A percentile compares a stretch with the other conserved stretches of the same genome.
Evolutionary conservation across 2,329 filamentous ascomycete genomes (phyloP).

Genomic region (Neofusicoccum parvum): DNA sequence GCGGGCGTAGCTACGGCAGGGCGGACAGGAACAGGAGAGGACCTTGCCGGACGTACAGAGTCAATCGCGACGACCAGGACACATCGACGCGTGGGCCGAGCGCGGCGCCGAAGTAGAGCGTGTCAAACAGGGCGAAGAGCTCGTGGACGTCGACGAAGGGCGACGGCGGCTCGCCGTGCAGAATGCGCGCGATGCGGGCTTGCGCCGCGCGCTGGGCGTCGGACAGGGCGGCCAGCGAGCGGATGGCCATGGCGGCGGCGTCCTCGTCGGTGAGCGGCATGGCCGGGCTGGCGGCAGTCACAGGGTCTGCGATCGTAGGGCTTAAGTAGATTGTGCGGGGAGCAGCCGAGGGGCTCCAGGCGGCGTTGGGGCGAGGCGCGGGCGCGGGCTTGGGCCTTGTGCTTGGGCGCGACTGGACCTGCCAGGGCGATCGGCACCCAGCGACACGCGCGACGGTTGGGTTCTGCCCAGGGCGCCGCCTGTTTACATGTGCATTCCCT

Average conservation of each 20-base stretch:
- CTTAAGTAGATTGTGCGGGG: slow-evolving; percentile 16
- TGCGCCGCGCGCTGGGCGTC: slow-evolving; percentile 37
- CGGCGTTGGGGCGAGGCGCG: not conserved
- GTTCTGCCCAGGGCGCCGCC: not conserved
- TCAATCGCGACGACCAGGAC: slow-evolving; percentile 47
- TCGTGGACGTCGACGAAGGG: slow-evolving; percentile 46
- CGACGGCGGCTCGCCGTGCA: slow-evolving; percentile 34
- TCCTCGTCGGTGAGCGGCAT: slow-evolving; percentile 48
- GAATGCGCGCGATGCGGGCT: slow-evolving; percentile 38
- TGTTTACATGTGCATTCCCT: slow-evolving; percentile 1
- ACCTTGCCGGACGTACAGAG: slow-evolving; percentile 35
- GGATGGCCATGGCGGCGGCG: slow-evolving; percentile 42
- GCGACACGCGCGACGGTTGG: not conserved
- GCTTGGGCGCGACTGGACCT: not conserved
- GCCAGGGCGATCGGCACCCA: not conserved
- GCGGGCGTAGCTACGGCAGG: not conserved
- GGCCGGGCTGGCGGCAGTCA: not conserved
- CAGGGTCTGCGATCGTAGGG: slow-evolving; percentile 7
- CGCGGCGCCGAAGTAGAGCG: slow-evolving; percentile 46
- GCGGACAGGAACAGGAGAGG: slow-evolving; percentile 10
- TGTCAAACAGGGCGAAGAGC: slow-evolving; percentile 44
- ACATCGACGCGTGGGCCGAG: slow-evolving; percentile 45
- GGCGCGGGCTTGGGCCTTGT: not conserved
- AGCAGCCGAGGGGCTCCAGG: not conserved
- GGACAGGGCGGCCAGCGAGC: slow-evolving; percentile 34